A percentile compares a stretch with the other conserved stretches of the same genome.
These are phyloP conservation scores for Biscogniauxia mediterranea DNA, from an alignment of 2,329 filamentous ascomycete genomes.

Conservation along the genomic window DNA sequence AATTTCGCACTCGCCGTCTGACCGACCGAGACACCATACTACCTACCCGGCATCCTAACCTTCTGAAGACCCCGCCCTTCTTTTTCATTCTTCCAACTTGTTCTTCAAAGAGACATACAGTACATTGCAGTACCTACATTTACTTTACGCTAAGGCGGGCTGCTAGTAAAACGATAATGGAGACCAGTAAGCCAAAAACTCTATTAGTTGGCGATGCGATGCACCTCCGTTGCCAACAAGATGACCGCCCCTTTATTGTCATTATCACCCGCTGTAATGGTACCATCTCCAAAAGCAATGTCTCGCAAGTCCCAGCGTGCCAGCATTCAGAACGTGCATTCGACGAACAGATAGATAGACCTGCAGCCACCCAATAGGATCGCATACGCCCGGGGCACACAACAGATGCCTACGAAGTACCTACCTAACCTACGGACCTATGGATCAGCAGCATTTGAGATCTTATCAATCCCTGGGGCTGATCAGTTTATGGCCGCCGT, in stretches of 20 bases:
- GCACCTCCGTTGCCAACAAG: background rate
- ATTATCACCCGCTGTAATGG: background rate
- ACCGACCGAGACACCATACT: too few species aligned
- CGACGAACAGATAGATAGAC: background rate
- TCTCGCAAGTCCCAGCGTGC: background rate
- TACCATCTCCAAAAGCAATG: background rate
- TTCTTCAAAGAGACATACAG: background rate
- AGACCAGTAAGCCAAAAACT: background rate
- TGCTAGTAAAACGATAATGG: background rate
- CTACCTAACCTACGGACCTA: background rate
- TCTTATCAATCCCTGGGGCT: background rate
- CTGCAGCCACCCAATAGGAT: background rate
- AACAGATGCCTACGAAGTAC: background rate
- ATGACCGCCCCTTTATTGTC: background rate
- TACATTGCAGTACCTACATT: too few species aligned
- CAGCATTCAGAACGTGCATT: background rate
- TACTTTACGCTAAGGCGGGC: background rate
- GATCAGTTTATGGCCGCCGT: background rate
- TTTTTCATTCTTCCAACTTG: background rate
- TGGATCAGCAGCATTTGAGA: background rate
- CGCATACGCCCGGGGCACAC: background rate
- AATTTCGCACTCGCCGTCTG: background rate
- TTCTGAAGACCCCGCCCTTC: background rate
- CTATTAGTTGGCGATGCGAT: background rate
- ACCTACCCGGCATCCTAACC: too few species aligned